Evolutionary conservation across 2,329 filamentous ascomycete genomes (phyloP).

Genomic region (Emmonsia crescens): DNA sequence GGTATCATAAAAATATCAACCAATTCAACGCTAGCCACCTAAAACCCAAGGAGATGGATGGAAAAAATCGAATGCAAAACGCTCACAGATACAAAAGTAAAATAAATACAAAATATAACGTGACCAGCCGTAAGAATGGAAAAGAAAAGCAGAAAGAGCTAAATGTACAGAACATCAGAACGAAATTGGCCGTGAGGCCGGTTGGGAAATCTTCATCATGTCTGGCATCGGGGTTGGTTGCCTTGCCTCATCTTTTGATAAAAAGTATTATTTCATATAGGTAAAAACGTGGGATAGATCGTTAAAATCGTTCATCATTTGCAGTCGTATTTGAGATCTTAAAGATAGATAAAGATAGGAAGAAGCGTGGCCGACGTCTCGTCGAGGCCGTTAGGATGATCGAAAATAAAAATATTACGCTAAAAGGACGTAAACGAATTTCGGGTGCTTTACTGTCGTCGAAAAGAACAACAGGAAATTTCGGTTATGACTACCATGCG

Average conservation of each 20-base stretch:
- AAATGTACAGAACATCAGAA: neutral
- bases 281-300: neutral
- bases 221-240: neutral
- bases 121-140: conserved; percentile 4
- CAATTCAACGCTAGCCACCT: neutral
- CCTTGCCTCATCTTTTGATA: conserved; percentile 1
- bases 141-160: neutral
- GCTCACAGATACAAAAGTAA: neutral
- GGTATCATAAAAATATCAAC: conserved; percentile 2
- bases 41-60: neutral
- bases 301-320: conserved; percentile 3
- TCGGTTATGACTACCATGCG: neutral
- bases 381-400: neutral
- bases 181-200: conserved; percentile 1
- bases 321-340: neutral
- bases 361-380: neutral
- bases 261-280: neutral
- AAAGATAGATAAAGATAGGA: neutral
- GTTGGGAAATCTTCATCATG: conserved; percentile 2
- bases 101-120: conserved; percentile 1
- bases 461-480: neutral
- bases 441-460: neutral
- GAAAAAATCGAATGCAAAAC: neutral
- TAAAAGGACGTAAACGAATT: neutral
- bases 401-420: neutral